Conservation (phyloP, 352 stramenopile species). For the Thalassiosira delicatula region DNA sequence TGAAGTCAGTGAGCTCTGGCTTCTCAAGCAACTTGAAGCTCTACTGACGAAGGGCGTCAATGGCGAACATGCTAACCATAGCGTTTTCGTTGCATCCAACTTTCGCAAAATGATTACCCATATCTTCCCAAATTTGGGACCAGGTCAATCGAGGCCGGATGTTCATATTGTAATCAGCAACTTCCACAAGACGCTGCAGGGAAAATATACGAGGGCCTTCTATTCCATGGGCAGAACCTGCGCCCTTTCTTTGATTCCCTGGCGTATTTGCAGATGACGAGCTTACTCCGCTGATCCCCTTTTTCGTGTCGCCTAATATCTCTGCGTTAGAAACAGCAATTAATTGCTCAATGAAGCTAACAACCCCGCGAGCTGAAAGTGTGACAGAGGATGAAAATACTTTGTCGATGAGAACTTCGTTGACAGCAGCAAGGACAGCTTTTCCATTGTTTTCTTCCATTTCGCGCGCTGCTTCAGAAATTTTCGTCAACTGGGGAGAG, state of each 20-base stretch:
- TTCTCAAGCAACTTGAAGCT: conserved; percentile 99
- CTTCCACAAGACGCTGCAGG: conserved; percentile 98
- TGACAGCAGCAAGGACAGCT: conserved; percentile 80
- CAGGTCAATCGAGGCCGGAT: conserved; percentile 94
- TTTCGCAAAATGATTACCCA: conserved; percentile 96
- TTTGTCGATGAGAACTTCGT: conserved; percentile 84
- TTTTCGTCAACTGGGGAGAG: conserved; percentile 48
- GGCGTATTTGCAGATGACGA: conserved; percentile 34
- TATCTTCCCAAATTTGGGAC: conserved; percentile 96
- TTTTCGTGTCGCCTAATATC: conserved; percentile 82
- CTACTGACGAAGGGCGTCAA: conserved; percentile 99
- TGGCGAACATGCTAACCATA: conserved; percentile 97
- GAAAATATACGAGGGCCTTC: conserved; percentile 95
- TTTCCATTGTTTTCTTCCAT: conserved; percentile 83
- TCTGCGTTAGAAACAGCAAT: conserved; percentile 82
- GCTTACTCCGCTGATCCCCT: conserved; percentile 77
- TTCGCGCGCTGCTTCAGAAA: conserved; percentile 65
- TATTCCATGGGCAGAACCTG: conserved; percentile 80
- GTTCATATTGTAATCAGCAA: conserved; percentile 99
- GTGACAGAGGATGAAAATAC: conserved; percentile 83
- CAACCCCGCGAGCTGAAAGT: conserved; percentile 79
- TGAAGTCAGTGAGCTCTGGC: conserved; percentile 97
- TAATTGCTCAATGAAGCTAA: conserved; percentile 84
- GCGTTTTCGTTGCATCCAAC: conserved; percentile 96
- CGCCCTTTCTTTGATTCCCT: conserved; percentile 35